A percentile compares a stretch with the other conserved stretches of the same genome.
These are phyloP conservation scores for Venturia aucupariae DNA, from an alignment of 2,329 filamentous ascomycete genomes.

Conservation along the genomic window DNA sequence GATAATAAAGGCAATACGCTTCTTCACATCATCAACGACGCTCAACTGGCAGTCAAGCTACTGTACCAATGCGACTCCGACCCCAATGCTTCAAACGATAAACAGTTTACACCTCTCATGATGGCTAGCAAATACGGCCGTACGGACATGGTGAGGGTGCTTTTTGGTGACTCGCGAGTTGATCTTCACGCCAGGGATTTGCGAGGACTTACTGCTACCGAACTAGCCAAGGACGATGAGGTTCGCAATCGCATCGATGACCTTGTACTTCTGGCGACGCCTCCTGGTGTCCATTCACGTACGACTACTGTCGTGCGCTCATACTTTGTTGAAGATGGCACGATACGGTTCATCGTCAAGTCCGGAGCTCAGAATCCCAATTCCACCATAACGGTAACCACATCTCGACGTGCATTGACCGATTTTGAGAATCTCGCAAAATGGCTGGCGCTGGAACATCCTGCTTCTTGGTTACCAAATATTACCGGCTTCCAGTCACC, in stretches of 20 bases:
- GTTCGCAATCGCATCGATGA: slow-evolving; percentile 95
- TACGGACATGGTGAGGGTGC: slow-evolving; percentile 79
- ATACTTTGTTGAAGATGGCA: slow-evolving; percentile 95
- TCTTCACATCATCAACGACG: slow-evolving; percentile 89
- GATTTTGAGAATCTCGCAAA: slow-evolving; percentile 88
- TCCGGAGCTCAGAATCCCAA: slow-evolving; percentile 78
- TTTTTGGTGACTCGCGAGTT: slow-evolving; percentile 81
- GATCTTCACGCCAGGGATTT: slow-evolving; percentile 77
- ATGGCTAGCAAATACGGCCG: slow-evolving; percentile 96
- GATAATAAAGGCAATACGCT: slow-evolving; percentile 90
- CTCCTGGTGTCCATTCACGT: slow-evolving; percentile 62
- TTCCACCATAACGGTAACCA: slow-evolving; percentile 85
- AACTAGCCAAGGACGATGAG: slow-evolving; percentile 95
- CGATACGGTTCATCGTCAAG: slow-evolving; percentile 85
- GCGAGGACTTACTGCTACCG: slow-evolving; percentile 84
- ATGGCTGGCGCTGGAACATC: slow-evolving; percentile 79
- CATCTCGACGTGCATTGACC: slow-evolving; percentile 73
- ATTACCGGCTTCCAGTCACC: slow-evolving; percentile 56
- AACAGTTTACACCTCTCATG: slow-evolving; percentile 91
- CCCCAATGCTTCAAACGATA: slow-evolving; percentile 91
- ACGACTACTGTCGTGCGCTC: slow-evolving; percentile 90
- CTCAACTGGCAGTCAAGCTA: slow-evolving; percentile 64
- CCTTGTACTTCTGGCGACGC: slow-evolving; percentile 64
- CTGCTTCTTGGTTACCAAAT: slow-evolving; percentile 88
- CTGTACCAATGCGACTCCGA: slow-evolving; percentile 85